These are phyloP conservation scores for Panellus pusillus DNA, from an alignment of 768 basidiomycete genomes.

Conservation along the genomic window DNA sequence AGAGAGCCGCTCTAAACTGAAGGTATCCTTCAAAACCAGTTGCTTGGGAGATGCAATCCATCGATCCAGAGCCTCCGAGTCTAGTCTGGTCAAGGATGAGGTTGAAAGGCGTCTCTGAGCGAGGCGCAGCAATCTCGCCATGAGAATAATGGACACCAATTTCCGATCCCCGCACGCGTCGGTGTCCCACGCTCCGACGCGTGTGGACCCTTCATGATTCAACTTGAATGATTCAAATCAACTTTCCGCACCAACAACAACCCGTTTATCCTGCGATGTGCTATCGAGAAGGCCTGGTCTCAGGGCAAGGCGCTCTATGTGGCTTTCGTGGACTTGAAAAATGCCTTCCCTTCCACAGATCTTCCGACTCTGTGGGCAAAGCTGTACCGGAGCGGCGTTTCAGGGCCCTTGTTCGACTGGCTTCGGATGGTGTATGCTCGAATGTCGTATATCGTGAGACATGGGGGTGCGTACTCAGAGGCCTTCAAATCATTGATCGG, in stretches of 20 bases:
- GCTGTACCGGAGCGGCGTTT: conserved; percentile 21
- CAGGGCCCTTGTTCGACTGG: conserved; percentile 24
- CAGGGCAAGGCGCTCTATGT: conserved; percentile 23
- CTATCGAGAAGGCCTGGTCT: conserved; percentile 22
- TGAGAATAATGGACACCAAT: background rate
- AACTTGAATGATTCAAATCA: too few relatives aligned
- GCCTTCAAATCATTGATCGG: conserved; percentile 15
- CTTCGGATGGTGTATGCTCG: conserved; percentile 1
- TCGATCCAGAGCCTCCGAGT: conserved; percentile 36
- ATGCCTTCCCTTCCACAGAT: conserved; percentile 37
- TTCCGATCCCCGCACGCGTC: too few relatives aligned
- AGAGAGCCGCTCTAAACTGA: conserved; percentile 56
- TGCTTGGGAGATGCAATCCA: conserved; percentile 56
- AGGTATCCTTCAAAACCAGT: conserved; percentile 47
- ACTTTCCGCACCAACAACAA: conserved; percentile 34
- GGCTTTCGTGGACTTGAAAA: conserved; percentile 29
- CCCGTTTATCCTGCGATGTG: conserved; percentile 24
- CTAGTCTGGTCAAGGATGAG: too few relatives aligned
- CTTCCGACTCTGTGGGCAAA: conserved; percentile 32
- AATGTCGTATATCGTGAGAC: background rate
- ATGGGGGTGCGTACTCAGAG: conserved; percentile 2
- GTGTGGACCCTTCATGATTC: too few relatives aligned
- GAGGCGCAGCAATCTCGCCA: background rate
- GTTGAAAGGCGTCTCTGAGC: background rate
- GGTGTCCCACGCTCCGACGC: too few relatives aligned